Conservation (phyloP, 2,329 filamentous ascomycete species). For the Cercospora zeae-maydis region DNA sequence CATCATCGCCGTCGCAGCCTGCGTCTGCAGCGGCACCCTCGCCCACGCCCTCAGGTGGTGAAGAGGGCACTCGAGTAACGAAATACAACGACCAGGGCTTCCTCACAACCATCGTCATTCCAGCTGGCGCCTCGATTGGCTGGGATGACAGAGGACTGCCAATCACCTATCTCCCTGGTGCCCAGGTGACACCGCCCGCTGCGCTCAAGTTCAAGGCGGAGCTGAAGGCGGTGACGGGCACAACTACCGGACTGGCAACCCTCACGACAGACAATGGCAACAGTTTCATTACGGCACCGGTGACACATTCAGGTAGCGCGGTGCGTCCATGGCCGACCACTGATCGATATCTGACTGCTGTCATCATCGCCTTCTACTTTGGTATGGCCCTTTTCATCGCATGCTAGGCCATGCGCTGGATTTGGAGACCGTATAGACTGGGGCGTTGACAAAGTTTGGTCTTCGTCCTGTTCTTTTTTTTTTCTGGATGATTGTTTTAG, state of each 20-base stretch:
- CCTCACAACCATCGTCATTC: conserved; percentile 45
- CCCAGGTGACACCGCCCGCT: conserved; percentile 10
- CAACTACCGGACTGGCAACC: conserved; percentile 12
- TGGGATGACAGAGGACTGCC: conserved; percentile 48
- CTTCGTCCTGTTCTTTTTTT: neutral
- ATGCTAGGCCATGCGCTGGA: neutral
- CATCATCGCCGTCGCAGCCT: conserved; percentile 51
- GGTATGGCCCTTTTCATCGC: neutral
- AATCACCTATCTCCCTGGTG: conserved; percentile 36
- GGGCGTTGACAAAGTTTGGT: neutral
- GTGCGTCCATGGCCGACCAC: neutral
- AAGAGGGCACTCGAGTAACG: conserved; percentile 44
- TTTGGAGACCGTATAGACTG: neutral
- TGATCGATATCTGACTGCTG: neutral
- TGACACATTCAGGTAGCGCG: conserved; percentile 9
- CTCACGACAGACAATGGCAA: conserved; percentile 19
- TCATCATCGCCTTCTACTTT: neutral
- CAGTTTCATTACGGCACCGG: conserved; percentile 18
- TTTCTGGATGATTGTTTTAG: conserved; percentile 11
- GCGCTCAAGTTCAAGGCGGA: conserved; percentile 10
- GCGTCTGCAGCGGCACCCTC: conserved; percentile 43
- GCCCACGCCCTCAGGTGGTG: conserved; percentile 37
- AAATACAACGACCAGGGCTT: conserved; percentile 51
- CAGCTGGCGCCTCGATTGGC: conserved; percentile 40
- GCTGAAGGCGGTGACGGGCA: conserved; percentile 9